Percentiles rank a stretch among this genome's conserved stretches.
Evolutionary conservation across 2,329 filamentous ascomycete genomes (phyloP).

Genomic region (Colletotrichum musae): DNA sequence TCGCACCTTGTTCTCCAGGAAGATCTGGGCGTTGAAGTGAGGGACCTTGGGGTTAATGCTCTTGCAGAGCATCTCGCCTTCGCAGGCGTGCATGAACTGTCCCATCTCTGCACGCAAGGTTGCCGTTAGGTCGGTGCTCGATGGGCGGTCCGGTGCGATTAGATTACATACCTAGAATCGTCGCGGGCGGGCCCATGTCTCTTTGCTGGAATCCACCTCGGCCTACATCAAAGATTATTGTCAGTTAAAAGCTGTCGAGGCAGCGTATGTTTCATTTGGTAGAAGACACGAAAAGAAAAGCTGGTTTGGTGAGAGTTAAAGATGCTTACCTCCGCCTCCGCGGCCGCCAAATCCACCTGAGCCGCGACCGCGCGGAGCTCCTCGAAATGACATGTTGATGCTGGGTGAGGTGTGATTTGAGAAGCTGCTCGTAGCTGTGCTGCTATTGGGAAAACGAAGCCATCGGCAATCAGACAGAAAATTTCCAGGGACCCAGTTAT

Average conservation of each 20-base stretch:
- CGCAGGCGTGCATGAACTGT: conserved; percentile 91
- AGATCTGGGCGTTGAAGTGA: conserved; percentile 99
- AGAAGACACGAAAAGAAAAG: neutral
- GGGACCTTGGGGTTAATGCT: conserved; percentile 96
- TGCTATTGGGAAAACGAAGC: conserved; percentile 29
- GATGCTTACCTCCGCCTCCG: conserved; percentile 35
- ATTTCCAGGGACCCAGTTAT: conserved; percentile 40
- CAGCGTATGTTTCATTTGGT: neutral
- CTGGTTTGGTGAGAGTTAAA: no score
- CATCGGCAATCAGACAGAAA: conserved; percentile 33
- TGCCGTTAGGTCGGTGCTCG: conserved; percentile 8
- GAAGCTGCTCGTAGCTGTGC: conserved; percentile 36
- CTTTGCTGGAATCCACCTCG: conserved; percentile 42
- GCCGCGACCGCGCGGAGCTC: conserved; percentile 42
- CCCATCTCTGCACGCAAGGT: conserved; percentile 80
- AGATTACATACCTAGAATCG: conserved; percentile 37
- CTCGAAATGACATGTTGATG: conserved; percentile 43
- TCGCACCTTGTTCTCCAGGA: conserved; percentile 94
- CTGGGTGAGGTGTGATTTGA: conserved; percentile 26
- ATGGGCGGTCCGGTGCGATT: neutral
- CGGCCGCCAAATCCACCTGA: conserved; percentile 42
- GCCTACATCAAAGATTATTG: conserved; percentile 24
- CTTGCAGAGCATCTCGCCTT: conserved; percentile 98
- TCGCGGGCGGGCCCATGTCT: conserved; percentile 42
- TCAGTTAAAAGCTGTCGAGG: conserved; percentile 11